Base-by-base conservation (phyloP, 2,329 filamentous ascomycete species). In the Cladosporium cucumerinum region DNA sequence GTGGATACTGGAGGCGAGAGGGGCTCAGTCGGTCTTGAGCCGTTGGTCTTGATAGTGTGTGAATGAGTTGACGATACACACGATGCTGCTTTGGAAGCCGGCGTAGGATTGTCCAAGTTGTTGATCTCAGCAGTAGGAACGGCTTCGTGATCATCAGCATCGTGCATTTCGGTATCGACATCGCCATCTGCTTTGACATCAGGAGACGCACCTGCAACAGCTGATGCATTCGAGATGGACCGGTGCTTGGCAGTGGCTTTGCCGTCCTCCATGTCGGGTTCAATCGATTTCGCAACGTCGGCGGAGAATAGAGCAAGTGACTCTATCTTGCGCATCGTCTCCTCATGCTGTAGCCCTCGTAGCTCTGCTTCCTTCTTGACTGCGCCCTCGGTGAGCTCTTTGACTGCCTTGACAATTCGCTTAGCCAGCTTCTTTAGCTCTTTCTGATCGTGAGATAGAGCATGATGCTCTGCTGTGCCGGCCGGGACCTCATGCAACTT, bases 341-440 rank as follows among this genome's bases (percentile, higher is more conserved):
- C 84, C 61, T 93, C 89, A 54, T 87, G 86, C 0, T 90, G 82
- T 71, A 88, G 89, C 61, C 88, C 85, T 59, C 85, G 88, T 49
- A 96, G 83, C 66, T 95, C 91, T n/a, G 91, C 88, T 76, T 98
- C 94, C 63, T 91, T 91, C 61, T 85, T 85, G 55, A 93, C 79
- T 0, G 92, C 92, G 63, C 86, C 84, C 75, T 97, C 90, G 3
- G 97, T 81, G 52, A 87, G 84, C 16, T 90, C 87, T 75, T 96
- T 91, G 34, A 96, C 85, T 0, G 88, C 87, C 75, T 92, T 96
- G 69, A 96, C 85, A 67, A 97, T 96, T 28, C 93, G 87, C 78
- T 96, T 97, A 26, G 91, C 92, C n/a, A 96, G 81, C 70, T 89
- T 90, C 72, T 91, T 90, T 67, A 90, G 87, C 70, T 96, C 91